Percentiles rank a stretch among this genome's conserved stretches.
Conservation (phyloP, 2,329 filamentous ascomycete species). For the Hypoxylon sp. region DNA sequence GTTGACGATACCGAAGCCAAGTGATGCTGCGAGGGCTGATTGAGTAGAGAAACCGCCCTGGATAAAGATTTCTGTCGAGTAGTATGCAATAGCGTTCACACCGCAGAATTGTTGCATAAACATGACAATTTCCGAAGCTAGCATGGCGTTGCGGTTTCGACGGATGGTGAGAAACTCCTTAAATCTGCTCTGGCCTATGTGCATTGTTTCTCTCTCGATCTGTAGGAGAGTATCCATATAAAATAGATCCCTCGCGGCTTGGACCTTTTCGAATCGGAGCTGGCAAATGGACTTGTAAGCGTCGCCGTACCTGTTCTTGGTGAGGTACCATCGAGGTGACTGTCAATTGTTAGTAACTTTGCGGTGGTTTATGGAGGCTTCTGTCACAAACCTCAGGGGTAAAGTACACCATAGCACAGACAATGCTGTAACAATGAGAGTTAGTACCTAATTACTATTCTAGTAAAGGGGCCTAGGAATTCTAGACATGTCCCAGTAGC, state of each 20-base stretch:
- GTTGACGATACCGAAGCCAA: conserved; percentile 75
- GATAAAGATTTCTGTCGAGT: conserved; percentile 72
- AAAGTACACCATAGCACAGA: conserved; percentile 66
- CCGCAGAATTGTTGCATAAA: conserved; percentile 73
- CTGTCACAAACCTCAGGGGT: conserved; percentile 54
- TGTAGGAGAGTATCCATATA: conserved; percentile 70
- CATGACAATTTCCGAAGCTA: conserved; percentile 74
- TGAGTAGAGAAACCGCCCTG: conserved; percentile 65
- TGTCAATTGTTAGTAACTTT: conserved; percentile 32
- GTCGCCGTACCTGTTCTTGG: conserved; percentile 60
- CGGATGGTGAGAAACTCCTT: conserved; percentile 71
- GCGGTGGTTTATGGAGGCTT: not conserved
- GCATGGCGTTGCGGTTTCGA: conserved; percentile 71
- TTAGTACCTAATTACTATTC: too few species aligned
- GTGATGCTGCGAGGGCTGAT: conserved; percentile 68
- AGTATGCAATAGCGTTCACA: conserved; percentile 62
- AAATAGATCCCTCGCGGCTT: conserved; percentile 68
- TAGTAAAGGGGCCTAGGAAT: too few species aligned
- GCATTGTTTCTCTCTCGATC: conserved; percentile 66
- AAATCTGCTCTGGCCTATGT: conserved; percentile 63
- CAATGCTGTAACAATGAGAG: conserved; percentile 50
- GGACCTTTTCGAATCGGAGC: conserved; percentile 65
- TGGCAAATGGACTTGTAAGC: conserved; percentile 62
- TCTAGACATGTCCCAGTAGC: too few species aligned
- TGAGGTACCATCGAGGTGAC: conserved; percentile 59